Conservation (phyloP, 2,329 filamentous ascomycete species). For the Plectosphaerella sp. region DNA sequence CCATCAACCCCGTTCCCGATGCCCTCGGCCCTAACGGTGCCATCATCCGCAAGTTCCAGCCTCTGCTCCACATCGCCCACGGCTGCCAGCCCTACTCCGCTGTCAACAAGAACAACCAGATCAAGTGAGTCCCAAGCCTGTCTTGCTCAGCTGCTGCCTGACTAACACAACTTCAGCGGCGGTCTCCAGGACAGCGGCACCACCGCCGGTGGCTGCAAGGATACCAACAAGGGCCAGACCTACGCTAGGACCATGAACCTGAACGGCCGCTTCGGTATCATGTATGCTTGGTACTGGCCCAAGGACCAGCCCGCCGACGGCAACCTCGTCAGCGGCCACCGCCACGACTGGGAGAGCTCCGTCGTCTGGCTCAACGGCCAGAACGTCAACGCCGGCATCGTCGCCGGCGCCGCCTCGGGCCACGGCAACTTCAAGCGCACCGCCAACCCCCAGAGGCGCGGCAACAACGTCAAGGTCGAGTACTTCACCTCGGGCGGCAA, state of each 20-base stretch:
- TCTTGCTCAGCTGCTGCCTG: conserved; percentile 34
- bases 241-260: conserved; percentile 17
- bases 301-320: conserved; percentile 1
- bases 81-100: conserved; percentile 4
- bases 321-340: conserved; percentile 23
- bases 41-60: conserved; percentile 3
- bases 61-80: conserved; percentile 6
- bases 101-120: conserved; percentile 2
- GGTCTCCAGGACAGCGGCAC: conserved; percentile 27
- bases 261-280: conserved; percentile 1
- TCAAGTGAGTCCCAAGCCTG: neutral
- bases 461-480: conserved; percentile 5
- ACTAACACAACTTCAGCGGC: conserved; percentile 27
- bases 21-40: conserved; percentile 1
- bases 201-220: conserved; percentile 24
- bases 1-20: neutral
- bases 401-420: conserved; percentile 30
- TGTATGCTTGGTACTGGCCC: conserved; percentile 1
- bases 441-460: conserved; percentile 1
- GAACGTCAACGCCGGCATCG: conserved; percentile 22
- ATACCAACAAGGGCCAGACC: conserved; percentile 27
- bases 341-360: conserved; percentile 34
- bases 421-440: conserved; percentile 25
- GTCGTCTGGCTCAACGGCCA: conserved; percentile 25
- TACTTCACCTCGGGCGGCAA: conserved; percentile 2